phyloP scores from a whole-genome alignment of 257 asterid species.

The Hygrophila difformis region DNA sequence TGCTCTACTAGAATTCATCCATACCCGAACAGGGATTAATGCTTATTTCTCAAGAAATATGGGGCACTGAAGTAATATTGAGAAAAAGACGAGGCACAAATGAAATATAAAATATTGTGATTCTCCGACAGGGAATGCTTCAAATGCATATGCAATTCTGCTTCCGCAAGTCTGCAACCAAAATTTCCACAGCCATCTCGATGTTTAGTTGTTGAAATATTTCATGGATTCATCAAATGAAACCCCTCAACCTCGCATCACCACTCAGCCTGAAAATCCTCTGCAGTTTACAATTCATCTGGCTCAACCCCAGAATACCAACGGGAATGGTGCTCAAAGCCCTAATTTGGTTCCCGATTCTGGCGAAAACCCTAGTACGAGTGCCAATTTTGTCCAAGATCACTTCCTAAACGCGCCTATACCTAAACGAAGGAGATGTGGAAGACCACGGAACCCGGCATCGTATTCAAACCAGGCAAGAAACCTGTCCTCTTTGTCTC shows the following conservation, averaged over 20 bases:
- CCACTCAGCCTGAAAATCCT: conserved; percentile 33
- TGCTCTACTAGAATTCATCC: no score
- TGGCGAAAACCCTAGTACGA: conserved; percentile 23
- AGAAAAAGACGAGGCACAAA: no score
- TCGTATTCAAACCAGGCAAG: conserved; percentile 33
- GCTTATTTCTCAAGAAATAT: no score
- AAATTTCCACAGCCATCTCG: no score
- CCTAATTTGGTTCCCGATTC: conserved; percentile 22
- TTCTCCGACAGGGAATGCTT: no score
- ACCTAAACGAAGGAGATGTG: conserved; percentile 70
- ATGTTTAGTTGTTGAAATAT: not conserved
- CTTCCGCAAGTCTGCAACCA: no score
- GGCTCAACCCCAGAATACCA: conserved; percentile 27
- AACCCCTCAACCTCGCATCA: conserved; percentile 29
- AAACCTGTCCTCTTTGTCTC: conserved; percentile 22
- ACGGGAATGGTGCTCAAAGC: conserved; percentile 13
- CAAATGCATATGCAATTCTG: no score
- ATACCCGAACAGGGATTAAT: no score
- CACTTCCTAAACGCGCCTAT: conserved; percentile 36
- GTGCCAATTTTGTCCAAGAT: conserved; percentile 22
- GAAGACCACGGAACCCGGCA: conserved; percentile 54
- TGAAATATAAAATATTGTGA: no score
- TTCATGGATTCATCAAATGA: conserved; percentile 47
- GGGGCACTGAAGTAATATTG: no score
- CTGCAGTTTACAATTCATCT: conserved; percentile 44